Base-by-base conservation (phyloP, 2,329 filamentous ascomycete species). In the Fusarium liriodendri region DNA sequence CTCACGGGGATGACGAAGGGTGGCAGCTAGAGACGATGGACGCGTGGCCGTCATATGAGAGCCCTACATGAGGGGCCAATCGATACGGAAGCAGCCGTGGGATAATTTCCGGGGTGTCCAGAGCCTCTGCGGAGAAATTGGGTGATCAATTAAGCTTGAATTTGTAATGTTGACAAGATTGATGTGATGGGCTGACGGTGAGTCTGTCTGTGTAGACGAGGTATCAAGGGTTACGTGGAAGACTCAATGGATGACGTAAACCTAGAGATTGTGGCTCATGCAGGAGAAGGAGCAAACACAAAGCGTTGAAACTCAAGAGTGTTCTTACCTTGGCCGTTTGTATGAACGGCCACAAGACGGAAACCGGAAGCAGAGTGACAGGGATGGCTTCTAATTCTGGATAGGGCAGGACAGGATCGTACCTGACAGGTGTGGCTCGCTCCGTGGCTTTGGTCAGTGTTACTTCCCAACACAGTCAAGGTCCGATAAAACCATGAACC, bases 361-460 rank as follows among this genome's bases (percentile, higher is more conserved):
- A 55, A 55, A 11, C 13, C 16, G 52, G 32, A 55, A 35, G 29
- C 9, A 32, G 9, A 32, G 52, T 4, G 20, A 18, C 52, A 55
- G 52, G 52, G 52, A 55, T 35, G 52, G 11, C 52, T 38, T 42
- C 70, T 72, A 73, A 70, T 72, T 67, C 47, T 69, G 60, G 70
- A 29, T 62, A 35, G 55, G 52, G 47, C 62, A 60, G 50, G 50
- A 40, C 22, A 11, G 52, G 60, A 50, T 55, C 27, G 42, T 65
- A 55, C 54, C 54, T 37, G 66, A 57, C 25, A 57, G 37, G 29
- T 47, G 37, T 50, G 54, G 11, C 32, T 37, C 45, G 4, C 32
- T 37, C 45, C 18, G 16, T 20, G 25, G 47, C 47, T 52, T 10
- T 52, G 25, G 40, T 42, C 16, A 20, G 40, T 42, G 40, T 42